Evolutionary conservation across 345 rosid genomes (phyloP).

Genomic region (Rubroshorea leprosula): DNA sequence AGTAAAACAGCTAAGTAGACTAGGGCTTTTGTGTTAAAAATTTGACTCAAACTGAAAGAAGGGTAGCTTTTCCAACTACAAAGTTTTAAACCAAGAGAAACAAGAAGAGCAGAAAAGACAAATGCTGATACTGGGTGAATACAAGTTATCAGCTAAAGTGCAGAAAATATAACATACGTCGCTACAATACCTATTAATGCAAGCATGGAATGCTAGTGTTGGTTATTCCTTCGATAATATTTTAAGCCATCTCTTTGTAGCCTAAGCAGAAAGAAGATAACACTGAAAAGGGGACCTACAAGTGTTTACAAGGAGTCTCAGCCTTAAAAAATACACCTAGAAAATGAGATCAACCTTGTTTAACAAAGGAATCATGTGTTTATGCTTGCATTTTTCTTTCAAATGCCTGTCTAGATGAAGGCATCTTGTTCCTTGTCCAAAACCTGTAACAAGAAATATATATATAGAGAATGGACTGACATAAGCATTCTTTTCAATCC

Average conservation of each 20-base stretch:
- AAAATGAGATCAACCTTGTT: no score
- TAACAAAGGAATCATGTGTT: no score
- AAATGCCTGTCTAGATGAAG: constrained; percentile 80
- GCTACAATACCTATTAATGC: constrained; percentile 80
- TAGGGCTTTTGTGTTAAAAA: no score
- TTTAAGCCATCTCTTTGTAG: constrained; percentile 79
- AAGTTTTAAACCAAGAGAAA: no score
- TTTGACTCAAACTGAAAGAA: no score
- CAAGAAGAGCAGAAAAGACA: neutral
- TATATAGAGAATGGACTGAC: no score
- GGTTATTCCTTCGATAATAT: constrained; percentile 86
- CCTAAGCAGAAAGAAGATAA: constrained; percentile 54
- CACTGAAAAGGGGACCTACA: constrained; percentile 32
- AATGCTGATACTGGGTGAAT: no score
- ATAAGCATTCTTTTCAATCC: no score
- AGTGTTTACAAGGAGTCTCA: constrained; percentile 82
- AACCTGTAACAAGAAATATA: constrained; percentile 44
- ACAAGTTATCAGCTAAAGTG: neutral
- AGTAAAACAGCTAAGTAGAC: no score
- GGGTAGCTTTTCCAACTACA: no score
- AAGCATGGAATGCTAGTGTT: constrained; percentile 93
- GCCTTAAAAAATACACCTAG: constrained; percentile 80
- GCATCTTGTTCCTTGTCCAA: constrained; percentile 95
- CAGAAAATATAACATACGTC: constrained; percentile 54
- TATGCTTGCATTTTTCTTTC: no score